Evolutionary conservation across 306 rosid genomes (phyloP).

Genomic region (Dicorynia guianensis): DNA sequence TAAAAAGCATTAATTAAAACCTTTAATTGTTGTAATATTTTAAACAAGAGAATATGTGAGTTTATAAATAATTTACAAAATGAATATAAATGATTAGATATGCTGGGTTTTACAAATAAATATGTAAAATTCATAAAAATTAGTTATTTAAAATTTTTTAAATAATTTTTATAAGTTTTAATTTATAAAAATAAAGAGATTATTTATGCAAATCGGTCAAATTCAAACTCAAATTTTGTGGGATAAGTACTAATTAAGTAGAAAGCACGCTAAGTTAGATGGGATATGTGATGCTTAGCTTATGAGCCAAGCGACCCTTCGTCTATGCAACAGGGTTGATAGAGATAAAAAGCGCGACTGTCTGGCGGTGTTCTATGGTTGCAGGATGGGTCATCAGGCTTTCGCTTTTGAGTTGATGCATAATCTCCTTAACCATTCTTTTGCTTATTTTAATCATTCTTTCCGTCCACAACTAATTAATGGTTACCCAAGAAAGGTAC

Average conservation of each 20-base stretch:
- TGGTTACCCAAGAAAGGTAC: not conserved
- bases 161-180: too few species aligned
- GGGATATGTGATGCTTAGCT: slow-evolving; percentile 50
- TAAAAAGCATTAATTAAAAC: too few species aligned
- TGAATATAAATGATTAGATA: too few species aligned
- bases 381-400: slow-evolving; percentile 24
- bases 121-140: too few species aligned
- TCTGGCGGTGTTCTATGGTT: slow-evolving; percentile 47
- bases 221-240: too few species aligned
- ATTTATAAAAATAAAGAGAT: too few species aligned
- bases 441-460: not conserved
- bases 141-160: too few species aligned
- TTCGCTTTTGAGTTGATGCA: slow-evolving; percentile 32
- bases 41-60: too few species aligned
- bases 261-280: slow-evolving; percentile 31
- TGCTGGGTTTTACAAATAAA: too few species aligned
- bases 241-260: slow-evolving; percentile 2
- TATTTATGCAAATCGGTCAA: too few species aligned
- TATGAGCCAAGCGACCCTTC: slow-evolving; percentile 50
- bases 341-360: not conserved
- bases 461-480: slow-evolving; percentile 24
- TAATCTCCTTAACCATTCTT: slow-evolving; percentile 16
- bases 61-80: too few species aligned
- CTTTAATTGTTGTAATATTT: too few species aligned
- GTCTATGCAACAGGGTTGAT: slow-evolving; percentile 9